Base-by-base conservation (phyloP, 2,329 filamentous ascomycete species). In the Colletotrichum endophyticum region DNA sequence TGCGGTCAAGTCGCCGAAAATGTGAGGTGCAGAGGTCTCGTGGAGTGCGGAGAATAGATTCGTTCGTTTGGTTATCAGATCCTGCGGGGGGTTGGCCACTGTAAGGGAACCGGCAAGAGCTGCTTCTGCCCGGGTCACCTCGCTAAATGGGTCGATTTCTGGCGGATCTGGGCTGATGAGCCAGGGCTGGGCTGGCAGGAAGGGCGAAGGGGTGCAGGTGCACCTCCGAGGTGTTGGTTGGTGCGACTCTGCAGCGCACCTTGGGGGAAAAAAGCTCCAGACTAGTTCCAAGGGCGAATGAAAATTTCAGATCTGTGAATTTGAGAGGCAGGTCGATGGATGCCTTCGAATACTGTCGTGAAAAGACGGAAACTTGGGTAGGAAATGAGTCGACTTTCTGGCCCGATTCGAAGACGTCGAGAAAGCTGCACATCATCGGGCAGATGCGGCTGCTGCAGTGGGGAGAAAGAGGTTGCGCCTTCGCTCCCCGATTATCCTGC, bases 81-180 rank as follows among this genome's bases (percentile, higher is more conserved):
- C 68, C 72, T 75, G 75, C 66, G 75, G 75, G 75, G 75, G 72
- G 70, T 75, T 75, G 67, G 72, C 66, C 72, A 75, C 75, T 77
- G 75, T 77, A 77, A 61, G 66, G 59, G 30, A 44, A 56, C 53
- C 44, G 53, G 61, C 36, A 77, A 61, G 62, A 67, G 66, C 53
- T 75, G 72, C 72, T 62, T 75, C 67, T 66, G 66, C 73, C 73
- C 72, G 57, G 66, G 53, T 32, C 22, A 69, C 57, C 62, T 76
- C 53, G 70, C 69, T 77, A 72, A 70, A 79, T 80, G 79, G 79
- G 79, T 72, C 79, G 79, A 79, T 80, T 78, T 77, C 73, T 78
- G 72, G 70, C 73, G 72, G 77, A 78, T 80, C 79, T 80, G 78
- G 77, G 79, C 78, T 80, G 79, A 80, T 79, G 72, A 72, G 53